Base-by-base conservation (phyloP, 2,329 filamentous ascomycete species). In the Clarireedia monteithiana region DNA sequence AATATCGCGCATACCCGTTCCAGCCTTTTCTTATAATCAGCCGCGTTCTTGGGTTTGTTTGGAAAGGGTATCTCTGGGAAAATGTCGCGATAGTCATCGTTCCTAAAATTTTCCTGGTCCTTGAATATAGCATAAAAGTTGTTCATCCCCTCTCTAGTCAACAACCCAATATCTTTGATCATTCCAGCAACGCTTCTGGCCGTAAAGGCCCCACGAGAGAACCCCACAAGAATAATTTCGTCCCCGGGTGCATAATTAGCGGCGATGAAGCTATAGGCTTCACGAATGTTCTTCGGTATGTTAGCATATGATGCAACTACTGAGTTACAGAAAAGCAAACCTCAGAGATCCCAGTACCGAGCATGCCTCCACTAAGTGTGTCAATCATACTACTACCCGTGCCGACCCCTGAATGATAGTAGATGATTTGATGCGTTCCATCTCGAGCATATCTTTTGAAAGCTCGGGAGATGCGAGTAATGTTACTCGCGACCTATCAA, bases 341-440 rank as follows among this genome's bases (percentile, higher is more conserved):
- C 51, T 68, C 67, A 39, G 65, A 65, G 44, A 83, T 75, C 1
- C 80, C 79, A 15, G 73, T 67, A 2, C 80, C 79, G 62, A 82
- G 80, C 2, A 78, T 76, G 45, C 80, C 80, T 5, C 80, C 79
- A 0, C 75, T 74, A 15, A 83, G 59, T 46, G 72, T 71, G 56
- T 81, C 77, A n/a, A 80, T 54, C 30, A 73, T 60, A 46, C 74
- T 75, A 59, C 74, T 74, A 1, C 75, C 76, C 3, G 79, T 80
- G 15, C 82, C 82, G 27, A 84, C 79, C 20, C 82, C 82, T 7
- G 79, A 78, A 64, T 83, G 79, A 64, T 85, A 85, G 62, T 77
- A 79, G 56, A 84, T 77, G 60, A 84, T 76, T 65, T 84, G 81
- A 44, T 80, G 72, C 9, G 55, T 59, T n/a, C 64, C 76, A 64